Conservation (phyloP, 73 alveolate species). For the Paramecium pentaurelia region DNA sequence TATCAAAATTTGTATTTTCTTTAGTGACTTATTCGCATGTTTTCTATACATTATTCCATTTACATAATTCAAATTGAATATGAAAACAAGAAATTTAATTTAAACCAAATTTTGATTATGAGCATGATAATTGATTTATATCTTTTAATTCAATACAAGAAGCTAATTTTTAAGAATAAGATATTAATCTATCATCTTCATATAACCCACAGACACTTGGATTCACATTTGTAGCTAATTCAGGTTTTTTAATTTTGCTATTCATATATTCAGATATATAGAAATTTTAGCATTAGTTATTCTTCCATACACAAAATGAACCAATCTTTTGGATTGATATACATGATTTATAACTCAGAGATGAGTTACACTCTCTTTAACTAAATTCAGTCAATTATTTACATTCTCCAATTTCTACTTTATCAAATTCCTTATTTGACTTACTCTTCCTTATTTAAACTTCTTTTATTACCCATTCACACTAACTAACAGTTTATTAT, state of each 20-base stretch:
- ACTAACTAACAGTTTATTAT: background rate
- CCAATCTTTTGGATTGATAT: background rate
- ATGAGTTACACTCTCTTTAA: background rate
- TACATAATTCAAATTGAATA: background rate
- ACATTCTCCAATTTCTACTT: background rate
- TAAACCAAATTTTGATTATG: background rate
- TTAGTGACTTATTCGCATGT: background rate
- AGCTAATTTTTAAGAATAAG: background rate
- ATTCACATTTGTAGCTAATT: background rate
- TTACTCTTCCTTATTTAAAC: too few species aligned
- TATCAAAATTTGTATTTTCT: background rate
- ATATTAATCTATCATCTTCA: background rate
- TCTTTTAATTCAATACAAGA: background rate
- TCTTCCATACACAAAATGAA: background rate
- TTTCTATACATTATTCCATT: background rate
- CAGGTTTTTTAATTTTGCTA: too few species aligned
- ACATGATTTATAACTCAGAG: background rate
- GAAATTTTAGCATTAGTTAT: background rate
- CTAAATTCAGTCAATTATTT: background rate
- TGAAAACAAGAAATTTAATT: background rate
- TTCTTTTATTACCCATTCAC: background rate
- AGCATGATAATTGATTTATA: background rate
- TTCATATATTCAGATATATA: background rate
- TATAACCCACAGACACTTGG: slow-evolving; percentile 11
- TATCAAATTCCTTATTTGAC: background rate